phyloP scores from a whole-genome alignment of 2,329 filamentous ascomycete species.

The Hymenoscyphus salicellus region DNA sequence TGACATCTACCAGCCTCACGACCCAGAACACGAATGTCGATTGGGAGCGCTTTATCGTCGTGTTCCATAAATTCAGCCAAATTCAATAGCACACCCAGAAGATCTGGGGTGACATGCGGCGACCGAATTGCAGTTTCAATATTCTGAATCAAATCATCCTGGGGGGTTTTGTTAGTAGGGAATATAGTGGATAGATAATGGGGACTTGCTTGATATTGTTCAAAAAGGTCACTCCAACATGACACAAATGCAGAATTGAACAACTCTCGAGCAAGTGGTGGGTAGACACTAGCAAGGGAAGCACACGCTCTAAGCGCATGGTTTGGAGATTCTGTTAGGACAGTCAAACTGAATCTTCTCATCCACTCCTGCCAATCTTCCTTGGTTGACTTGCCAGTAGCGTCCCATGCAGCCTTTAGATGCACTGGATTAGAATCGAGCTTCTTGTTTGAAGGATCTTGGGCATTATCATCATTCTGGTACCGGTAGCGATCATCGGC shows the following conservation, averaged over 20 bases:
- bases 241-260: conserved; percentile 99
- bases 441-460: conserved; percentile 87
- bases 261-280: conserved; percentile 84
- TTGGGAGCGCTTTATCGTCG: conserved; percentile 95
- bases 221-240: conserved; percentile 97
- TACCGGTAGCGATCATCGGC: conserved; percentile 78
- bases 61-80: conserved; percentile 99
- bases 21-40: conserved; percentile 91
- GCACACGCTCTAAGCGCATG: conserved; percentile 92
- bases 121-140: conserved; percentile 96
- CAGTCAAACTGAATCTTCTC: conserved; percentile 88
- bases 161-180: neutral
- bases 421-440: conserved; percentile 97
- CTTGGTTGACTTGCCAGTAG: conserved; percentile 91
- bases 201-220: conserved; percentile 69
- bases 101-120: conserved; percentile 91
- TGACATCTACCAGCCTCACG: conserved; percentile 95
- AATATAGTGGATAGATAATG: neutral
- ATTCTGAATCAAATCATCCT: conserved; percentile 86
- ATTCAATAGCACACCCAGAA: conserved; percentile 90
- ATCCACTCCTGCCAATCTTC: conserved; percentile 99
- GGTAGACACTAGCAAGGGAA: conserved; percentile 83
- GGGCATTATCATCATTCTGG: conserved; percentile 75
- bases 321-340: conserved; percentile 92
- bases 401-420: conserved; percentile 95